Conservation (phyloP, 768 basidiomycete genomes). For the Serendipita indica region DNA sequence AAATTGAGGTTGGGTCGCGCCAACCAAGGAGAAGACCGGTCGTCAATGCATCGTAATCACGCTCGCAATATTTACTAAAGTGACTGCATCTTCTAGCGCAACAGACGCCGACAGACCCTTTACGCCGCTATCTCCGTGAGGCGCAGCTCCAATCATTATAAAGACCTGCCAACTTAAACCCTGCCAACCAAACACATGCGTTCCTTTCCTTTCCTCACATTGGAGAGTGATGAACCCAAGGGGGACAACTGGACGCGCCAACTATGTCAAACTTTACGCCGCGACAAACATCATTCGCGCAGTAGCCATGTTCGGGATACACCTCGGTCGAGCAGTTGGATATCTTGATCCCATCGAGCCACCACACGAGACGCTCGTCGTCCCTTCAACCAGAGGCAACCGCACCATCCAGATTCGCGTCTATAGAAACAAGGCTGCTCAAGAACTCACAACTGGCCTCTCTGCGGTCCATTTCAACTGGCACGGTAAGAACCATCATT, state of each 20-base stretch:
- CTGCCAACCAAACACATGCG: too few species aligned
- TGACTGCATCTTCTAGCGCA: too few species aligned
- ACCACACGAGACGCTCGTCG: neutral
- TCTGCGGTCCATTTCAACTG: neutral
- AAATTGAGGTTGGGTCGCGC: too few species aligned
- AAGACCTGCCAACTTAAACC: too few species aligned
- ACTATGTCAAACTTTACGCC: neutral
- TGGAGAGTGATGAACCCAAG: neutral
- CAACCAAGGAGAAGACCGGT: too few species aligned
- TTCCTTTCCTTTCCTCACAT: too few species aligned
- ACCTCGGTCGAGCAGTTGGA: neutral
- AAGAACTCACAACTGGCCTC: neutral
- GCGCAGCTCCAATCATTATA: too few species aligned
- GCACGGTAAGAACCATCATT: neutral
- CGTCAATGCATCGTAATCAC: too few species aligned
- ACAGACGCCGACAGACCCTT: too few species aligned
- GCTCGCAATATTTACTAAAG: too few species aligned
- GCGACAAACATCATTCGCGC: neutral
- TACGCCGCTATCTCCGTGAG: too few species aligned
- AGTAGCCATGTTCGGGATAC: neutral
- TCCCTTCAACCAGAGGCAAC: slow-evolving; percentile 3
- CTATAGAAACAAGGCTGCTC: neutral
- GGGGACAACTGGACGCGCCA: neutral
- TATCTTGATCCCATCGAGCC: neutral
- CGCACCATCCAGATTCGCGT: neutral